These are phyloP conservation scores for Stylonectria norvegica DNA, from an alignment of 2,329 filamentous ascomycete genomes.

Conservation along the genomic window DNA sequence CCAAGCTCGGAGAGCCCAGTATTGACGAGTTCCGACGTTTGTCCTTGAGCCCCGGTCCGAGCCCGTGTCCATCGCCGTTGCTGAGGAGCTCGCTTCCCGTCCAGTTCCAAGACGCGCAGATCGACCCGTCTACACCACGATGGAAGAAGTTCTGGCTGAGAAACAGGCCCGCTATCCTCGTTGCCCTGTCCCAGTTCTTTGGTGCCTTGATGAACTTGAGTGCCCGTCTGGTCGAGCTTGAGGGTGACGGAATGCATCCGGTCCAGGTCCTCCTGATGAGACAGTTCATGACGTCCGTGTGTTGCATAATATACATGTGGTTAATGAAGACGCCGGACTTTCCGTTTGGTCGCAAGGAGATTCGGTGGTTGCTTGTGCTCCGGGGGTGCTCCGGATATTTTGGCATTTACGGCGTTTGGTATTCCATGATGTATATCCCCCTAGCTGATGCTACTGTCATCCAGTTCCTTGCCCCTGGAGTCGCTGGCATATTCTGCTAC, in stretches of 20 bases:
- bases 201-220: conserved; percentile 82
- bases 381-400: conserved; percentile 71
- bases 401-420: conserved; percentile 75
- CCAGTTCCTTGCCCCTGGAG: conserved; percentile 77
- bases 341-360: conserved; percentile 63
- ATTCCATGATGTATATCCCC: conserved; percentile 68
- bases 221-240: conserved; percentile 69
- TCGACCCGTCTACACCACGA: conserved; percentile 21
- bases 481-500: conserved; percentile 78
- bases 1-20: conserved; percentile 15
- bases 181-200: conserved; percentile 75
- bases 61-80: conserved; percentile 19
- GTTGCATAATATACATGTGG: conserved; percentile 72
- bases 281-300: conserved; percentile 68
- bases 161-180: conserved; percentile 71
- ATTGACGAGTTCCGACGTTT: conserved; percentile 22
- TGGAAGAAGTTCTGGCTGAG: conserved; percentile 49
- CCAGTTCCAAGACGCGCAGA: conserved; percentile 2
- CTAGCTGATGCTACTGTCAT: conserved; percentile 86
- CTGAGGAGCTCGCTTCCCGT: conserved; percentile 14
- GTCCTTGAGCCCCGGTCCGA: conserved; percentile 22
- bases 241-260: conserved; percentile 71
- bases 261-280: conserved; percentile 80
- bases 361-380: conserved; percentile 64
- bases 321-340: conserved; percentile 63